phyloP scores from a whole-genome alignment of 345 rosid genomes.

The Salix exigua region DNA sequence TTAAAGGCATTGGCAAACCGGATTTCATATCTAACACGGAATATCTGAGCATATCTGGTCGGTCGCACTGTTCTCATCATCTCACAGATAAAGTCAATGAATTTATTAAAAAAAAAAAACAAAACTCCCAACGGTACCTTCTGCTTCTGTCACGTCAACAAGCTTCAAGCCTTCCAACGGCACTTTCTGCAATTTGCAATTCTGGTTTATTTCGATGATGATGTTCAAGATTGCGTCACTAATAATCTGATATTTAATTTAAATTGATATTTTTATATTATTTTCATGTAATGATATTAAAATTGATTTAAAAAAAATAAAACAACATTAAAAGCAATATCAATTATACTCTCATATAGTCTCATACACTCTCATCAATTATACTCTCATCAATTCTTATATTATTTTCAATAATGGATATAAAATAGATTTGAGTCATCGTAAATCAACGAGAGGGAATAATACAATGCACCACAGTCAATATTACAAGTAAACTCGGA shows the following conservation, averaged over 20 bases:
- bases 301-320: no score
- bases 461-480: no score
- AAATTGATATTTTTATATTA: no score
- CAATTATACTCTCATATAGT: accelerated
- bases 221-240: neutral
- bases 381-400: no score
- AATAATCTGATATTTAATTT: neutral
- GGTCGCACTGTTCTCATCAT: neutral
- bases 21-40: no score
- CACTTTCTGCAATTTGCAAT: neutral
- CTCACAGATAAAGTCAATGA: neutral
- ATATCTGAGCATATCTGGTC: neutral
- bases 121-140: conserved; percentile 7
- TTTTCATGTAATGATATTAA: accelerated
- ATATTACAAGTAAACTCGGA: no score
- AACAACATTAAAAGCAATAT: no score
- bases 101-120: neutral
- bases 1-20: no score
- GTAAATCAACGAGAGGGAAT: no score
- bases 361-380: no score
- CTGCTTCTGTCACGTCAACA: neutral
- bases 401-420: no score
- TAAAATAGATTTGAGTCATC: no score
- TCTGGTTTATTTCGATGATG: neutral
- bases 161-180: conserved; percentile 8